Percentiles rank a stretch among this genome's conserved stretches.
phyloP scores from a whole-genome alignment of 371 early-diverging fungal genomes.

The Zychaea mexicana region DNA sequence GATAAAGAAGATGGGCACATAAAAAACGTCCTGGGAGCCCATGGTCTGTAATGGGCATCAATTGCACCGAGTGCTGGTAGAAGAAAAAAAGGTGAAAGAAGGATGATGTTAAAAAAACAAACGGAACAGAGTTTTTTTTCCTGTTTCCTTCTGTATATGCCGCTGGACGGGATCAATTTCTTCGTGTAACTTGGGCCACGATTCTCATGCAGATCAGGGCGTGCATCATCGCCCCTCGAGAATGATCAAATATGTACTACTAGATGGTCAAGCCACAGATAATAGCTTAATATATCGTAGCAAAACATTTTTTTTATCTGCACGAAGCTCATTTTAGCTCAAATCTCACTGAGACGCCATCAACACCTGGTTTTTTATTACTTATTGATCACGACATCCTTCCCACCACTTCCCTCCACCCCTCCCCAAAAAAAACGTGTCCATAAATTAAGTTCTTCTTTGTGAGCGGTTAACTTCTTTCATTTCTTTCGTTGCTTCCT shows the following conservation, averaged over 20 bases:
- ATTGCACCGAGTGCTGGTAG: too few relatives aligned
- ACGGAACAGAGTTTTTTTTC: not conserved
- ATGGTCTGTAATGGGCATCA: too few relatives aligned
- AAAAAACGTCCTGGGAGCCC: constrained; percentile 55
- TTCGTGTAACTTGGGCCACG: not conserved
- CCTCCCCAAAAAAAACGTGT: not conserved
- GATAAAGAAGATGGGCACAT: constrained; percentile 85
- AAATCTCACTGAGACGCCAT: not conserved
- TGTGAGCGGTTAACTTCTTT: not conserved
- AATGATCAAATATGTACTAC: too few relatives aligned
- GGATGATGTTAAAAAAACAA: too few relatives aligned
- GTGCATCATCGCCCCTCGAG: not conserved
- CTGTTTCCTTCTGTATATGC: not conserved
- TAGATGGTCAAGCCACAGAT: not conserved
- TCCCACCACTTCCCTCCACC: not conserved
- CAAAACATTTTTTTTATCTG: not conserved
- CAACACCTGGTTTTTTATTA: too few relatives aligned
- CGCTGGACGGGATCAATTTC: too few relatives aligned
- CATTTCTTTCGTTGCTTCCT: too few relatives aligned
- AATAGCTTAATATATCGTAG: not conserved
- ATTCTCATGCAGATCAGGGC: not conserved
- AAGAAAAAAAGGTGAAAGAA: not conserved
- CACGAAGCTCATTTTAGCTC: not conserved
- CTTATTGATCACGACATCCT: too few relatives aligned
- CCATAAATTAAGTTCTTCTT: not conserved